These are phyloP conservation scores for Lactarius evosmus DNA, from an alignment of 768 basidiomycete genomes.

Conservation along the genomic window DNA sequence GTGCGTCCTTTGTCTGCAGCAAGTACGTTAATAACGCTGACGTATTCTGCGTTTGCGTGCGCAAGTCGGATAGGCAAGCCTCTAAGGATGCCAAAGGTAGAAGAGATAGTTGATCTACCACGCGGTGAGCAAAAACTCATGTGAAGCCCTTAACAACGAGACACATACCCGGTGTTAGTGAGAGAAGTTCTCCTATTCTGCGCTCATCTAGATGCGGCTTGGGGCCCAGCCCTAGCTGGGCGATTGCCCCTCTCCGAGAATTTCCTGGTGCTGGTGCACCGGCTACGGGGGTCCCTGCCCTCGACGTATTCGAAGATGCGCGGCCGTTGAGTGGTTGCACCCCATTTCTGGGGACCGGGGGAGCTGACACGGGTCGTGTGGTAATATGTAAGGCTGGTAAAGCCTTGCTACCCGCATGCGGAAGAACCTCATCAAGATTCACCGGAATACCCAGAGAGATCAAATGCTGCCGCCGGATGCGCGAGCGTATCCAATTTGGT, in stretches of 20 bases:
- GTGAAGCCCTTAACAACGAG: background rate
- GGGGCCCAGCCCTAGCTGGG: conserved; percentile 60
- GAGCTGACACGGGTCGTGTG: conserved; percentile 78
- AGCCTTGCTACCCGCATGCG: conserved; percentile 57
- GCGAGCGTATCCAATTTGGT: conserved; percentile 93
- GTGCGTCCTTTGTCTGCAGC: conserved; percentile 72
- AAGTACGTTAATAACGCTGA: conserved; percentile 77
- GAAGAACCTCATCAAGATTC: conserved; percentile 89
- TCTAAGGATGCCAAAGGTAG: conserved; percentile 68
- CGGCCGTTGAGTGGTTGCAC: conserved; percentile 35
- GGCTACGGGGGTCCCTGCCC: conserved; percentile 44
- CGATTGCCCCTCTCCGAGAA: conserved; percentile 38
- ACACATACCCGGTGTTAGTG: conserved; percentile 59
- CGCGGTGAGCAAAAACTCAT: background rate
- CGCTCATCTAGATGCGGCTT: conserved; percentile 69
- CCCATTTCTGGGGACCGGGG: conserved; percentile 55
- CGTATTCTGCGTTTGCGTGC: conserved; percentile 67
- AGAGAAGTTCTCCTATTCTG: conserved; percentile 64
- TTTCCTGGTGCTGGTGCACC: conserved; percentile 38
- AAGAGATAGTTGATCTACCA: conserved; percentile 67
- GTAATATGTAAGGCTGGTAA: conserved; percentile 80
- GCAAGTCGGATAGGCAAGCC: conserved; percentile 62
- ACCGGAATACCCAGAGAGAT: conserved; percentile 92
- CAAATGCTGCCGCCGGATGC: conserved; percentile 85
- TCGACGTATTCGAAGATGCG: conserved; percentile 44